phyloP scores from a whole-genome alignment of 257 asterid genomes.

The Solanum appendiculatum region DNA sequence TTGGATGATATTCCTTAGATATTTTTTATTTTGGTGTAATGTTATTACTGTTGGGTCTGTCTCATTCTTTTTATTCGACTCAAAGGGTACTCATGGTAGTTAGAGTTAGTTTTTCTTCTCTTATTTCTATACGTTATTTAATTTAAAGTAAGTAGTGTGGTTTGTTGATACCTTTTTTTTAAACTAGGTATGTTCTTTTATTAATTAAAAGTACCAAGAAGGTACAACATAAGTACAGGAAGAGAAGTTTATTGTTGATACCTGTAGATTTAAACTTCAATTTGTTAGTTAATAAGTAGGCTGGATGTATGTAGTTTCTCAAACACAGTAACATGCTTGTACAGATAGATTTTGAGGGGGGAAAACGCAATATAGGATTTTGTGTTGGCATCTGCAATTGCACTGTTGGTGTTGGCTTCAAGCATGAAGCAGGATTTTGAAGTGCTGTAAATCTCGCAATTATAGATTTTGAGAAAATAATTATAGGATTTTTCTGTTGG shows the following conservation, averaged over 20 bases:
- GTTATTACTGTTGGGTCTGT: not conserved
- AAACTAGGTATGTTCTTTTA: not conserved
- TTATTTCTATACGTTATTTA: not conserved
- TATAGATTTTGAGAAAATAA: not conserved
- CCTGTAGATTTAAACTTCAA: not conserved
- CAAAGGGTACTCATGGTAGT: not conserved
- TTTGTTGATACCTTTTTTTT: not conserved
- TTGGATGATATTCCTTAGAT: not conserved
- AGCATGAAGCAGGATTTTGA: not conserved
- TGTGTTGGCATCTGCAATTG: not conserved
- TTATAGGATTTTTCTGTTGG: not conserved
- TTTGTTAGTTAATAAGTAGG: not conserved
- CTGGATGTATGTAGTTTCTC: not conserved
- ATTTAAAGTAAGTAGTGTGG: not conserved
- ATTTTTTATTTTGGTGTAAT: not conserved
- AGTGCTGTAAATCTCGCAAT: not conserved
- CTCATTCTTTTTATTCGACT: not conserved
- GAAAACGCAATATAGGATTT: not conserved
- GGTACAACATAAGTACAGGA: not conserved
- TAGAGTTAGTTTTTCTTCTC: not conserved
- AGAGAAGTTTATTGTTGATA: not conserved
- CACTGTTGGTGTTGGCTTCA: not conserved
- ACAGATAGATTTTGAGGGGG: not conserved
- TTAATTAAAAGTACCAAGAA: not conserved
- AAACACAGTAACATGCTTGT: not conserved